A percentile compares a stretch with the other conserved stretches of the same genome.
These are phyloP conservation scores for Pleurotus tuoliensis DNA, from an alignment of 768 basidiomycete genomes.

Conservation along the genomic window DNA sequence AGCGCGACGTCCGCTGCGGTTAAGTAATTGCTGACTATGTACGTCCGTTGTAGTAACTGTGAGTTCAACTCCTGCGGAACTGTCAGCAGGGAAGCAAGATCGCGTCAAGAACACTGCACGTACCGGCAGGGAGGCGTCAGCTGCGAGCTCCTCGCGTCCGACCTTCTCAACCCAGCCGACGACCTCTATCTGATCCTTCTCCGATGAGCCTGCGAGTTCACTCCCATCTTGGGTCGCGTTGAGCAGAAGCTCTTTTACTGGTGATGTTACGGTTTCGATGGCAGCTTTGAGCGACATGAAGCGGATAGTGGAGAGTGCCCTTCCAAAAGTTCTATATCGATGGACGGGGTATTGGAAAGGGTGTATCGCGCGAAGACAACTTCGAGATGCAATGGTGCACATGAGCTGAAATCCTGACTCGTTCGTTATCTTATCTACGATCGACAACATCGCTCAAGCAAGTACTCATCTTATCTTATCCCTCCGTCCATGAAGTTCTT, in stretches of 20 bases:
- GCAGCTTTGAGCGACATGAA: constrained; percentile 53
- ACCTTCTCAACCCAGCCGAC: constrained; percentile 68
- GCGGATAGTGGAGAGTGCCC: constrained; percentile 1
- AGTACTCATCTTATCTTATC: too few relatives aligned
- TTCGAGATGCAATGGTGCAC: background rate
- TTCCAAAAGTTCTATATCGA: background rate
- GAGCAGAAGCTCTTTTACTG: constrained; percentile 56
- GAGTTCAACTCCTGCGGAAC: constrained; percentile 62
- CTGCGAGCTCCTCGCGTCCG: constrained; percentile 42
- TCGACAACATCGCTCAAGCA: background rate
- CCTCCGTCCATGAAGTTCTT: too few relatives aligned
- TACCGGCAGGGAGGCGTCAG: constrained; percentile 50
- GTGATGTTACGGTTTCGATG: constrained; percentile 40
- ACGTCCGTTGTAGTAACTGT: constrained; percentile 73
- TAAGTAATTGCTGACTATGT: constrained; percentile 78
- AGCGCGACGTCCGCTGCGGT: constrained; percentile 90
- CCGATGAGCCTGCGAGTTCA: constrained; percentile 46
- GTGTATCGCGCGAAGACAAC: background rate
- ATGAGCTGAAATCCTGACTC: background rate
- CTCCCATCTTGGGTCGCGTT: constrained; percentile 40
- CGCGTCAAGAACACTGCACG: constrained; percentile 4
- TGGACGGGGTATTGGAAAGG: background rate
- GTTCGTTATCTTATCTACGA: constrained; percentile 2
- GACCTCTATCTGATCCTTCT: constrained; percentile 50
- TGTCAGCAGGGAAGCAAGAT: background rate